Conservation (phyloP, 805 yeast species). For the Metschnikowia gruessii region DNA sequence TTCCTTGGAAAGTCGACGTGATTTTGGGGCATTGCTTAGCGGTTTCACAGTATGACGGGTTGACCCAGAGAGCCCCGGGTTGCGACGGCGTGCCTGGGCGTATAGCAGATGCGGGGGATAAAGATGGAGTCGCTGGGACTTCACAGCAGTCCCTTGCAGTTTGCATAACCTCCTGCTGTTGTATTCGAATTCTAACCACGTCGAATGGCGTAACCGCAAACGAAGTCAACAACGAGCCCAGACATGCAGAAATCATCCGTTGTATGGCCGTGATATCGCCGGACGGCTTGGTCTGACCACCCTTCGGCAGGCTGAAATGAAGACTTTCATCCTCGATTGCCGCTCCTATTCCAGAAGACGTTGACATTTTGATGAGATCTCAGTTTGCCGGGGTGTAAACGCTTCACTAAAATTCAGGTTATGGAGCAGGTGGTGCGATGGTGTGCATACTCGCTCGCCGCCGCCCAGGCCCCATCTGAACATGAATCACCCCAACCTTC, state of each 20-base stretch:
- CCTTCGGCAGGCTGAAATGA: conserved; percentile 10
- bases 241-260: conserved; percentile 74
- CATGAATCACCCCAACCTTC: background rate
- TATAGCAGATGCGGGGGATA: background rate
- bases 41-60: conserved; percentile 36
- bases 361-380: conserved; percentile 26
- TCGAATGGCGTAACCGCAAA: conserved; percentile 77
- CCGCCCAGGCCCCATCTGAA: background rate
- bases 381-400: background rate
- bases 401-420: background rate
- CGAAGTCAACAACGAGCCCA: conserved; percentile 72
- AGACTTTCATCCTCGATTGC: conserved; percentile 35
- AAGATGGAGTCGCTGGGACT: background rate
- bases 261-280: conserved; percentile 49
- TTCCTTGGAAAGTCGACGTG: conserved; percentile 73
- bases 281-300: background rate
- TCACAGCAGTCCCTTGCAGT: conserved; percentile 27
- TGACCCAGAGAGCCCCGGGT: conserved; percentile 32
- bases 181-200: conserved; percentile 72
- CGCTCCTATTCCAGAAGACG: conserved; percentile 41
- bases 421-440: conserved; percentile 6
- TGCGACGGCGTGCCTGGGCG: background rate
- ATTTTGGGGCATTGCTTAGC: conserved; percentile 45
- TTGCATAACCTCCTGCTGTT: conserved; percentile 65
- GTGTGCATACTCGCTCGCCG: conserved; percentile 11